These are phyloP conservation scores for Thoreauomyces humboldtii DNA, from an alignment of 192 early-diverging fungal species.

Conservation along the genomic window DNA sequence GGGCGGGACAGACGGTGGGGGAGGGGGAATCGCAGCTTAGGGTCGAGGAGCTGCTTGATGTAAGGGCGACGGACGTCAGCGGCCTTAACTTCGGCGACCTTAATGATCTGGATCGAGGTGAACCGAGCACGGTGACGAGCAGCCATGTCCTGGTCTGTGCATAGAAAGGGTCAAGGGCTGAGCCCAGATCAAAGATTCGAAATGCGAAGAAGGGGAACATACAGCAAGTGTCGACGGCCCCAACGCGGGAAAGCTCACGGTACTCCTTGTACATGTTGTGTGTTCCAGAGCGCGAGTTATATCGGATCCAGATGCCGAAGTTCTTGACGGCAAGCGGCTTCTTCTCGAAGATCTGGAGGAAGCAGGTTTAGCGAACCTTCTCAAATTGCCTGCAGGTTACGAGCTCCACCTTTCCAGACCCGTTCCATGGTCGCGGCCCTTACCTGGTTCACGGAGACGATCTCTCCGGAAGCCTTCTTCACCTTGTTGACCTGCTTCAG, in stretches of 20 bases:
- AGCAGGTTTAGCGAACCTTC: not conserved
- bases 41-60: constrained; percentile 92
- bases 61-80: constrained; percentile 93
- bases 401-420: not conserved
- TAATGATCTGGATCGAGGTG: constrained; percentile 98
- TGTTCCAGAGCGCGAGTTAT: constrained; percentile 98
- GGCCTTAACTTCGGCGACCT: constrained; percentile 87
- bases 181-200: not conserved
- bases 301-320: constrained; percentile 99
- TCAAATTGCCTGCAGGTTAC: not conserved
- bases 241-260: constrained; percentile 86
- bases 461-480: constrained; percentile 98
- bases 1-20: constrained; percentile 86
- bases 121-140: constrained; percentile 98
- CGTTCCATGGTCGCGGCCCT: not conserved
- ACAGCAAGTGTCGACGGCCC: constrained; percentile 58
- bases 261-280: constrained; percentile 99
- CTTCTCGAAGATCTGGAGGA: constrained; percentile 86
- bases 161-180: not conserved
- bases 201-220: constrained; percentile 23
- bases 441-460: constrained; percentile 96
- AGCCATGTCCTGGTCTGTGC: constrained; percentile 94
- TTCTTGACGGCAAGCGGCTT: constrained; percentile 90
- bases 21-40: constrained; percentile 94
- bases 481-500: constrained; percentile 98